phyloP scores from a whole-genome alignment of 1,284 basidiomycete species.

The Pascua guehoae region DNA sequence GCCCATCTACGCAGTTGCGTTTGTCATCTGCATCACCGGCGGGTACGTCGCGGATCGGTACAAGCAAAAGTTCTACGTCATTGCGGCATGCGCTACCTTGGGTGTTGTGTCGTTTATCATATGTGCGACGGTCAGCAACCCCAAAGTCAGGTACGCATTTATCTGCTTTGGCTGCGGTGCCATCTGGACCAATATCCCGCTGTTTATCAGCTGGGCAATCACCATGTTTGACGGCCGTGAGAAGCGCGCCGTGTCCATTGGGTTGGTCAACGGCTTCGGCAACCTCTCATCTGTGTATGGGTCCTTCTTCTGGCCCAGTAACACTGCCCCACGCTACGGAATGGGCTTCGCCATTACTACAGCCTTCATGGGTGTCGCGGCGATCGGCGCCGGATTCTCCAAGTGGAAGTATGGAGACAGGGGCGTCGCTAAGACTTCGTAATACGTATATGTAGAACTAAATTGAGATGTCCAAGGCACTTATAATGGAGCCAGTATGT shows the following conservation, averaged over 20 bases:
- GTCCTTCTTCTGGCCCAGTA: conserved; percentile 27
- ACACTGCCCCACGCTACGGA: conserved; percentile 16
- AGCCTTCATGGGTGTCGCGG: conserved; percentile 27
- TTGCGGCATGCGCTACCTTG: conserved; percentile 14
- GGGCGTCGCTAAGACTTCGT: conserved; percentile 15
- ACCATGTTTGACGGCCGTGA: conserved; percentile 18
- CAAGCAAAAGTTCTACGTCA: conserved; percentile 14
- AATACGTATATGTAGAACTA: background rate
- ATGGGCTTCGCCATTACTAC: conserved; percentile 30
- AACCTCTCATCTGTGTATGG: conserved; percentile 18
- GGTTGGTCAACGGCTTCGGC: conserved; percentile 21
- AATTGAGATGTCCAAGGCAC: too few relatives aligned
- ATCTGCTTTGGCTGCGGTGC: conserved; percentile 22
- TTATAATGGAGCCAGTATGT: too few relatives aligned
- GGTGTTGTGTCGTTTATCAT: conserved; percentile 9
- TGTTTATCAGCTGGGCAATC: conserved; percentile 20
- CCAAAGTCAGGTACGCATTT: conserved; percentile 24
- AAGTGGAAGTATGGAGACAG: conserved; percentile 36
- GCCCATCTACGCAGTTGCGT: conserved; percentile 22
- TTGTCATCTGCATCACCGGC: conserved; percentile 16
- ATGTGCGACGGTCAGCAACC: conserved; percentile 4
- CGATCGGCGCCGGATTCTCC: conserved; percentile 18
- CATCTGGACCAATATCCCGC: conserved; percentile 23
- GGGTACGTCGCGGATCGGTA: conserved; percentile 22
- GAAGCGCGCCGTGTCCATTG: conserved; percentile 22